Conservation (phyloP, 352 stramenopile genomes). For the Pythium insidiosum region DNA sequence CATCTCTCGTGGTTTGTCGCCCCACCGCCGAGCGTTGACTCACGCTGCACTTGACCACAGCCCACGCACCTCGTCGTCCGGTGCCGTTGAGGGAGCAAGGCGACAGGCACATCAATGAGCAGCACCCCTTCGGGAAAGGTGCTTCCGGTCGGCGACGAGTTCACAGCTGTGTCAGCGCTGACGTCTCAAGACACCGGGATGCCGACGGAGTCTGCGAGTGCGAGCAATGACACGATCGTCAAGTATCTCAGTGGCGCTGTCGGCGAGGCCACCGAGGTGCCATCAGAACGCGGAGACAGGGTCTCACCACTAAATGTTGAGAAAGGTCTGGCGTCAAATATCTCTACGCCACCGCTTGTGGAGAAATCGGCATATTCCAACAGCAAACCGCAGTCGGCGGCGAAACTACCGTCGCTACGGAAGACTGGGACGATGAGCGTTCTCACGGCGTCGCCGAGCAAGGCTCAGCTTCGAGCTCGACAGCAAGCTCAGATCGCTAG, state of each 20-base stretch:
- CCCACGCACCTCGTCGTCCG: too few species aligned
- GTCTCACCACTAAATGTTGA: too few species aligned
- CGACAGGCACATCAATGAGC: neutral
- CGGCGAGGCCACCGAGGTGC: neutral
- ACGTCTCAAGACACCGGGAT: neutral
- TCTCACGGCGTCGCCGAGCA: neutral
- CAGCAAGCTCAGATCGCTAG: slow-evolving; percentile 7
- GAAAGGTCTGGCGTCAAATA: too few species aligned
- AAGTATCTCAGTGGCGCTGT: slow-evolving; percentile 1
- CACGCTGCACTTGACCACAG: too few species aligned
- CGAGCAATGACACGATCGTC: neutral
- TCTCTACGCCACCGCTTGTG: too few species aligned
- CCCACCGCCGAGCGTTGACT: too few species aligned
- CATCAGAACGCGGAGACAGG: too few species aligned
- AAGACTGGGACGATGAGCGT: slow-evolving; percentile 5
- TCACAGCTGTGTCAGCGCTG: slow-evolving; percentile 4
- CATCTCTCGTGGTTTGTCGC: too few species aligned
- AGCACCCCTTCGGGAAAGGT: slow-evolving; percentile 2
- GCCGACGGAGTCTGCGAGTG: neutral
- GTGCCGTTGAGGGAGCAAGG: too few species aligned
- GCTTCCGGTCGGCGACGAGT: neutral
- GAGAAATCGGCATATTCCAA: too few species aligned
- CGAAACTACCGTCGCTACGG: too few species aligned
- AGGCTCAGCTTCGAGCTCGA: slow-evolving; percentile 8
- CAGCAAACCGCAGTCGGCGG: too few species aligned